Conservation (phyloP, 345 rosid species). For the Rhizophora mangle region DNA sequence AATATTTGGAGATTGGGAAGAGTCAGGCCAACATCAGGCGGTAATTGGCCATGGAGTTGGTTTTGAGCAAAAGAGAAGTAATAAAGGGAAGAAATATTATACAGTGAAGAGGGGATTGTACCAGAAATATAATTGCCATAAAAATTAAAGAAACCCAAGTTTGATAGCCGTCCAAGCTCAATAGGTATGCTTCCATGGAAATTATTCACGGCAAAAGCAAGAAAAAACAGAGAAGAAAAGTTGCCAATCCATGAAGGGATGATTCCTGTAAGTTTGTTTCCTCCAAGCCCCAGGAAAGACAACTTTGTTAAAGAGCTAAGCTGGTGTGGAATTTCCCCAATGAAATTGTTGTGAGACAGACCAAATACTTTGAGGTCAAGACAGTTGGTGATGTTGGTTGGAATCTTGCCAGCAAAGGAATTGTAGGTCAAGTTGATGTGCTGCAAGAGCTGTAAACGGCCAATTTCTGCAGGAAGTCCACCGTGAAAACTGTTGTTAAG, state of each 20-base stretch:
- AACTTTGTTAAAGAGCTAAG: slow-evolving; percentile 12
- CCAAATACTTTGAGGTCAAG: slow-evolving; percentile 8
- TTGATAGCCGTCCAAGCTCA: slow-evolving; percentile 21
- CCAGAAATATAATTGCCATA: slow-evolving; percentile 27
- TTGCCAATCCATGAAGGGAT: slow-evolving; percentile 32
- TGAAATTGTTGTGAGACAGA: background rate
- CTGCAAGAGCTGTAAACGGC: slow-evolving; percentile 15
- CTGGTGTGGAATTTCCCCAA: slow-evolving; percentile 22
- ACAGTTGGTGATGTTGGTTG: slow-evolving; percentile 11
- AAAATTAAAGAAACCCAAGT: slow-evolving; percentile 14
- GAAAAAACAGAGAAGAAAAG: slow-evolving; percentile 6
- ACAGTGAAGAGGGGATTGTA: slow-evolving; percentile 25
- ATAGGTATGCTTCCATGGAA: slow-evolving; percentile 26
- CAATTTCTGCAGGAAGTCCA: slow-evolving; percentile 19
- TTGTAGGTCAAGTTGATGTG: slow-evolving; percentile 14
- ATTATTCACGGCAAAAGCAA: slow-evolving; percentile 8
- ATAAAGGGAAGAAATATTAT: slow-evolving; percentile 26
- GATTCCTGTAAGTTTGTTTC: slow-evolving; percentile 14
- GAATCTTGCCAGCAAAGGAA: slow-evolving; percentile 15
- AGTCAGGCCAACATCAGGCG: slow-evolving; percentile 23
- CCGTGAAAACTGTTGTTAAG: slow-evolving; percentile 17
- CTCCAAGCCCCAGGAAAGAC: background rate
- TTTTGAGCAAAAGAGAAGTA: slow-evolving; percentile 22
- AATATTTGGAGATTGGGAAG: slow-evolving; percentile 19
- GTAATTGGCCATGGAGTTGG: slow-evolving; percentile 23